Percentiles rank a stretch among this genome's conserved stretches.
phyloP scores from a whole-genome alignment of 2,329 filamentous ascomycete species.

The Pleurostoma richardsiae region DNA sequence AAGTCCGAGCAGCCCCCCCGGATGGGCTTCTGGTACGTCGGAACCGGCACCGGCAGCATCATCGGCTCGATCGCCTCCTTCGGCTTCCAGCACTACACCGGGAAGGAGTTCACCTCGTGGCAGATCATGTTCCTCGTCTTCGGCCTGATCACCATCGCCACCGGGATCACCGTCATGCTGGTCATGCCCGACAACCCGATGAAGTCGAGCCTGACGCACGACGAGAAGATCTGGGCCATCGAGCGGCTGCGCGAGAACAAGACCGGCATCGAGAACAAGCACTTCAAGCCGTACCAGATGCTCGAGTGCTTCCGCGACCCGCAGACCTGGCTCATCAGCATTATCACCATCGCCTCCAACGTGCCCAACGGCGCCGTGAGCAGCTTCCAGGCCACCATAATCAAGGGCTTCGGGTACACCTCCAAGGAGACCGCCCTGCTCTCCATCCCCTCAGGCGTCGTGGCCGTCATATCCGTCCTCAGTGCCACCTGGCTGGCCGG shows the following conservation, averaged over 20 bases:
- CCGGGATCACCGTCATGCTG: constrained; percentile 4
- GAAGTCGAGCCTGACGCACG: constrained; percentile 2
- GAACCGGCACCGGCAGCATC: constrained; percentile 21
- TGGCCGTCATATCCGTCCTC: constrained; percentile 19
- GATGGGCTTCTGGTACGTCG: constrained; percentile 25
- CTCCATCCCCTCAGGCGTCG: constrained; percentile 27
- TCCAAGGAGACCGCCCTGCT: constrained; percentile 20
- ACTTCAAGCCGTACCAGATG: constrained; percentile 61
- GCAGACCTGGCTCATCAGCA: constrained; percentile 12
- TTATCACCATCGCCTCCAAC: constrained; percentile 10
- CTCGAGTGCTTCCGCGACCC: constrained; percentile 8
- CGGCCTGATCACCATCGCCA: constrained; percentile 7
- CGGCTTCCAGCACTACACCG: constrained; percentile 21
- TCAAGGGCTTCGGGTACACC: constrained; percentile 12
- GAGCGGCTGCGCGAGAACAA: constrained; percentile 56
- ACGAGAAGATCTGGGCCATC: constrained; percentile 12
- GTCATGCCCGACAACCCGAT: constrained; percentile 8
- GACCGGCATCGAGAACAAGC: constrained; percentile 64
- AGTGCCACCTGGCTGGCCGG: constrained; percentile 7
- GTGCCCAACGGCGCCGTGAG: constrained; percentile 13
- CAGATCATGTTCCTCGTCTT: constrained; percentile 11
- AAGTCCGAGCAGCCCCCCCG: constrained; percentile 23
- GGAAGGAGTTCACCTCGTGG: constrained; percentile 10
- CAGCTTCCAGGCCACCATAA: constrained; percentile 11
- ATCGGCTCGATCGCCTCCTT: constrained; percentile 21